Percentiles rank a stretch among this genome's conserved stretches.
Evolutionary conservation across 352 stramenopile genomes (phyloP).

Genomic region (Lagenidium giganteum): DNA sequence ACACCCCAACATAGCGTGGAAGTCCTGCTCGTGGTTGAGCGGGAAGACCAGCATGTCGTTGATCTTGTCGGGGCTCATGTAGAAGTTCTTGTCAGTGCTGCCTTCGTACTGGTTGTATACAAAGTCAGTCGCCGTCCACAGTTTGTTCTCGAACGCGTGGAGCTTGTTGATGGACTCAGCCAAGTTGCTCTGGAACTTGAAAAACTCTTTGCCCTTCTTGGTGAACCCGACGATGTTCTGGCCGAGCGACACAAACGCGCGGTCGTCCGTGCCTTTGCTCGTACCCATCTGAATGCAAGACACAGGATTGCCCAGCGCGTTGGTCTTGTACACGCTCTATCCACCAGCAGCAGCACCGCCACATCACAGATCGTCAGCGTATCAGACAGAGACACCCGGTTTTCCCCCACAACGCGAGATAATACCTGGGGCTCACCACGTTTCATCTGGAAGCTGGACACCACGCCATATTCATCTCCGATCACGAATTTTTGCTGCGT

Average conservation of each 20-base stretch:
- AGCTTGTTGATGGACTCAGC: slow-evolving; percentile 76
- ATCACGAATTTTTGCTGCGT: slow-evolving; percentile 85
- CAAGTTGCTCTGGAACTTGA: slow-evolving; percentile 85
- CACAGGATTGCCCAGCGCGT: slow-evolving; percentile 44
- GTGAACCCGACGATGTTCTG: slow-evolving; percentile 70
- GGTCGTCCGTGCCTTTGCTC: slow-evolving; percentile 69
- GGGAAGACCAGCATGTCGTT: slow-evolving; percentile 65
- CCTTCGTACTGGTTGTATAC: slow-evolving; percentile 84
- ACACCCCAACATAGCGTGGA: slow-evolving; percentile 59
- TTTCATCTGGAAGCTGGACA: slow-evolving; percentile 85
- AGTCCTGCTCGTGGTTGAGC: slow-evolving; percentile 55
- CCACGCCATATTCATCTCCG: slow-evolving; percentile 74
- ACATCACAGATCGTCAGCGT: background rate
- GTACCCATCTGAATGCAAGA: slow-evolving; percentile 67
- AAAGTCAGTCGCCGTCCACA: slow-evolving; percentile 75
- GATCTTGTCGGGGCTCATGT: slow-evolving; percentile 76
- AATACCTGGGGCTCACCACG: slow-evolving; percentile 67
- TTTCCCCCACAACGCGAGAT: no score
- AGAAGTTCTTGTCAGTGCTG: slow-evolving; percentile 69
- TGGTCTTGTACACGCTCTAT: slow-evolving; percentile 64
- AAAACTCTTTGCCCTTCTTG: slow-evolving; percentile 86
- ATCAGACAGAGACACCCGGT: background rate
- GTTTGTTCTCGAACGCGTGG: slow-evolving; percentile 52
- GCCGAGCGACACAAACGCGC: slow-evolving; percentile 60
- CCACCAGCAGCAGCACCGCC: background rate